phyloP scores from a whole-genome alignment of 179 eudicot genomes.

The Silene noctiflora region DNA sequence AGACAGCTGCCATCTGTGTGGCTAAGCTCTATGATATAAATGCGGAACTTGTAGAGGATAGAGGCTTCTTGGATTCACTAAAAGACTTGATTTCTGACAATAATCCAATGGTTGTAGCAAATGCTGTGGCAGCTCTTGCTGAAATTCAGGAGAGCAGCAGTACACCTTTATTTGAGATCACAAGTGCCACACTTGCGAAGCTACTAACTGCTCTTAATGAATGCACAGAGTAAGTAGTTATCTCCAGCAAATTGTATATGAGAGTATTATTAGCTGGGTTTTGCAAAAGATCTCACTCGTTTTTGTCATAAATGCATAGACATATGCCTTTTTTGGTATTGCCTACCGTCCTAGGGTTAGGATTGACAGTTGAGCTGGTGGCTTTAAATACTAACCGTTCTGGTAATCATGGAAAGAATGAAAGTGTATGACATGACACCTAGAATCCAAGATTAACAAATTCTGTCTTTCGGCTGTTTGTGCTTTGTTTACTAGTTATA shows the following conservation, averaged over 20 bases:
- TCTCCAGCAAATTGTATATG: slow-evolving; percentile 1
- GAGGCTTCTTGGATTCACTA: slow-evolving; percentile 94
- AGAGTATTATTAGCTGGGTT: background rate
- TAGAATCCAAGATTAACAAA: background rate
- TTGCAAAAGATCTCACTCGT: background rate
- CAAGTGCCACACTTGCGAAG: slow-evolving; percentile 80
- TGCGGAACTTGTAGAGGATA: slow-evolving; percentile 98
- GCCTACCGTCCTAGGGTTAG: background rate
- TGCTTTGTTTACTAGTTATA: background rate
- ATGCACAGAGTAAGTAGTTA: slow-evolving; percentile 85
- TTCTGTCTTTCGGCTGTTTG: background rate
- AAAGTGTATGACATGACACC: background rate
- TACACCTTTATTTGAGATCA: slow-evolving; percentile 85
- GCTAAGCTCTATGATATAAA: slow-evolving; percentile 96
- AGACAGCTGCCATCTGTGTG: slow-evolving; percentile 99
- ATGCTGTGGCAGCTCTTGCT: slow-evolving; percentile 98
- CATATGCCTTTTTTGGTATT: background rate
- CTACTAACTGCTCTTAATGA: slow-evolving; percentile 96
- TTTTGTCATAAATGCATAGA: background rate
- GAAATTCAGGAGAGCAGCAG: slow-evolving; percentile 92
- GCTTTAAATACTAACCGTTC: background rate
- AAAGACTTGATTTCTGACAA: slow-evolving; percentile 98
- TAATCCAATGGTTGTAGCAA: slow-evolving; percentile 99
- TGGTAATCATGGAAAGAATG: slow-evolving; percentile 12
- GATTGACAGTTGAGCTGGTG: background rate